Evolutionary conservation across 1,284 basidiomycete genomes (phyloP), one percentile per base, ranked within the genome.

Genomic region (Tylopilus orsonianus): DNA sequence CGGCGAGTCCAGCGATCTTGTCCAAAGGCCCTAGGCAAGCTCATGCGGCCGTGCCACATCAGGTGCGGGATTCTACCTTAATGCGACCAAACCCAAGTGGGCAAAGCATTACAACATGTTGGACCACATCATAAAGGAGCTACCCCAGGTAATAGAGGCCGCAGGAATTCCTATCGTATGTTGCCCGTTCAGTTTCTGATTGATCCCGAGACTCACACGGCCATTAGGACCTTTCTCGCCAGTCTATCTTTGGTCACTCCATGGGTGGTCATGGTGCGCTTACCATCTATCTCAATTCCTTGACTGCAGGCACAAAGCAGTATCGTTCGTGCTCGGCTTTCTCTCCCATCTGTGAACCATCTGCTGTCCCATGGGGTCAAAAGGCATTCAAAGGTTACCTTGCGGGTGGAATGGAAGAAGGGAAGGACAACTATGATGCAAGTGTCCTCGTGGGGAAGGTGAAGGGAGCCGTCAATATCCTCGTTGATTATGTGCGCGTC

Each of bases 261-360:
- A 68, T 71, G 95, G 96, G 96, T 51, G 95, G 96, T 2, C 94
- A 97, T 66, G 97, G 96, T 16, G 94, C 97, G 6, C 78, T 99
- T 22, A 90, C 90, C 3, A 73, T 97, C 41, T 98, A 98, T 71
- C 85, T 99, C 45, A 78, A 83, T 50, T 81, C 85, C 20, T 50
- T 75, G 47, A 58, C 69, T 30, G 48, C 52, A 20, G 71, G 73
- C 64, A 81, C 71, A 49, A 85, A 71, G 65, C 81, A 80, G 53
- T 99, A 90, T 73, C 83, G 85, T 52, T 95, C 92, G 19, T 88
- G 80, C n/a, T 96, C 93, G 9, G 97, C 93, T 0, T 99, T 99
- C 66, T 77, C 96, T 19, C 95, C 96, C 2, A 90, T 97, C 53
- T 74, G 84, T 59, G 97, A 99, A 71, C 95, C 97, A 0, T 85